A percentile compares a stretch with the other conserved stretches of the same genome.
Conservation (phyloP, 129 eudicot species). For the Saussurea involucrata region DNA sequence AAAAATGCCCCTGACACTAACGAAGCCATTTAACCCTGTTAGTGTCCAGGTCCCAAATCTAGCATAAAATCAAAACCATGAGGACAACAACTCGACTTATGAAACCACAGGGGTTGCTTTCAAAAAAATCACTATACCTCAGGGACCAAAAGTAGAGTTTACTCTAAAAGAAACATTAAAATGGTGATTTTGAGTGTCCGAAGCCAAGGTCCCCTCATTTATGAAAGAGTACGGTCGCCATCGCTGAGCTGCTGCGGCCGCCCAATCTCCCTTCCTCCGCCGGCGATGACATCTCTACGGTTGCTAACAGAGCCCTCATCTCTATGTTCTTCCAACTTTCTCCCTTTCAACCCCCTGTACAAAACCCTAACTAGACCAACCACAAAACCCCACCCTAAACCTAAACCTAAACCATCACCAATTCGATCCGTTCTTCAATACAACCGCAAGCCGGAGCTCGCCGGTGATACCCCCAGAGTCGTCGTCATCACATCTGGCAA, state of each 20-base stretch:
- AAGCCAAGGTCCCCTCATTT: neutral
- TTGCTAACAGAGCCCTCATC: slow-evolving; percentile 32
- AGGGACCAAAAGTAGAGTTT: neutral
- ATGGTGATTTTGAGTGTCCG: neutral
- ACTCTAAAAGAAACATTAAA: neutral
- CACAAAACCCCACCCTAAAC: slow-evolving; percentile 37
- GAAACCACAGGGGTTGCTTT: too few species aligned
- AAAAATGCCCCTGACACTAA: too few species aligned
- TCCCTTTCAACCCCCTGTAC: slow-evolving; percentile 21
- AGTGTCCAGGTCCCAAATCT: too few species aligned
- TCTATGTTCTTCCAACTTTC: slow-evolving; percentile 21
- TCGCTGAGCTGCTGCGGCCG: slow-evolving; percentile 5
- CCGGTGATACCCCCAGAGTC: slow-evolving; percentile 86
- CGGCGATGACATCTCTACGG: slow-evolving; percentile 50
- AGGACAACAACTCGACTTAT: too few species aligned
- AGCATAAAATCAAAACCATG: too few species aligned
- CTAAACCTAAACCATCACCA: slow-evolving; percentile 28
- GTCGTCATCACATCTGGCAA: slow-evolving; percentile 93
- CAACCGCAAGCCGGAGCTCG: slow-evolving; percentile 90
- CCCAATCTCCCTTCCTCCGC: neutral
- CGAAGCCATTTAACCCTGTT: too few species aligned
- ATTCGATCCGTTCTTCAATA: slow-evolving; percentile 66
- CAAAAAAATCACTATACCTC: too few species aligned
- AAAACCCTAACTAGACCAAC: slow-evolving; percentile 26
- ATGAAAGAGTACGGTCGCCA: slow-evolving; percentile 6